Evolutionary conservation across 345 rosid genomes (phyloP).

Genomic region (Brassica carinata): DNA sequence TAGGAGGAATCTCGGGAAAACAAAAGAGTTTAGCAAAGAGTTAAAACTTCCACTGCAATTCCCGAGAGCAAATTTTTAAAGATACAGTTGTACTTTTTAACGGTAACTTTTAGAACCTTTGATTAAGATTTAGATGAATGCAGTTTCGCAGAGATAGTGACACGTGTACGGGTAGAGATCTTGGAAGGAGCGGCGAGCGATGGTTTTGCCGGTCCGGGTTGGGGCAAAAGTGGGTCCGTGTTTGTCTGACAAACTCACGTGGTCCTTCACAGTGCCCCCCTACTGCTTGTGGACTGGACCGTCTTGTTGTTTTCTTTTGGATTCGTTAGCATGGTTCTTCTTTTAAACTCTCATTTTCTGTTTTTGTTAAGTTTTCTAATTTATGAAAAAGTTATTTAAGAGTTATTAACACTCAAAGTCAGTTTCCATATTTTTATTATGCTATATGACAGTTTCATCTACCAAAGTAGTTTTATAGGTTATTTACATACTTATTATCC

Average conservation of each 20-base stretch:
- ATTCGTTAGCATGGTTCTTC: conserved; percentile 27
- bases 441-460: too few relatives aligned
- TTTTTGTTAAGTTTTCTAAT: conserved; percentile 1
- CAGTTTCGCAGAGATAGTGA: neutral
- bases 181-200: conserved; percentile 23
- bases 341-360: conserved; percentile 8
- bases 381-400: neutral
- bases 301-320: conserved; percentile 32
- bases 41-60: conserved; percentile 13
- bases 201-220: conserved; percentile 37
- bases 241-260: conserved; percentile 43
- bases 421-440: too few relatives aligned
- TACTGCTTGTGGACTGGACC: conserved; percentile 38
- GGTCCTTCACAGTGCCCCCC: conserved; percentile 34
- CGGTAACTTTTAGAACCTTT: conserved; percentile 32
- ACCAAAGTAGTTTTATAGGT: too few relatives aligned
- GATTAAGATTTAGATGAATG: conserved; percentile 11
- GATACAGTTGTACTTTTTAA: conserved; percentile 37
- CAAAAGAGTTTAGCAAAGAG: conserved; percentile 26
- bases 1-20: conserved; percentile 42
- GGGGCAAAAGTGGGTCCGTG: conserved; percentile 28
- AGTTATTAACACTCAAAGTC: too few relatives aligned
- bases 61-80: conserved; percentile 24
- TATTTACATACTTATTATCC: too few relatives aligned
- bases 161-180: conserved; percentile 34